These are phyloP conservation scores for Trypanosomatidae sp. DNA, from an alignment of 208 protist species.

Conservation along the genomic window DNA sequence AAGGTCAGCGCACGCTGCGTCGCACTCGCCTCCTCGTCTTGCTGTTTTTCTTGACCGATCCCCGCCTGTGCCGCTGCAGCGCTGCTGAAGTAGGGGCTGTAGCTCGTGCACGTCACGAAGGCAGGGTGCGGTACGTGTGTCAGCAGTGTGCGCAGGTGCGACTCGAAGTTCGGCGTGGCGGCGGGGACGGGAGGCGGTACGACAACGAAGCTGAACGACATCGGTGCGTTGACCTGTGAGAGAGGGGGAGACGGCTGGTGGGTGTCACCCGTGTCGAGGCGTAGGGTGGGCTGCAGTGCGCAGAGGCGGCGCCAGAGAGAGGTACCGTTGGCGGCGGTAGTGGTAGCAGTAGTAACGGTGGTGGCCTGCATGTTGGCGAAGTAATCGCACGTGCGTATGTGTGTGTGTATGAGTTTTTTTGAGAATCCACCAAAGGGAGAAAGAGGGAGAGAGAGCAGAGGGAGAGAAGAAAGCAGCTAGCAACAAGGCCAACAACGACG, in stretches of 20 bases:
- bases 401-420: neutral
- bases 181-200: slow-evolving; percentile 41
- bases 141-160: slow-evolving; percentile 29
- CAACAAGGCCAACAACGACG: too few relatives aligned
- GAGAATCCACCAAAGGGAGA: too few relatives aligned
- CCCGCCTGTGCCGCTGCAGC: neutral
- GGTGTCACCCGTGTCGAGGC: too few relatives aligned
- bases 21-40: neutral
- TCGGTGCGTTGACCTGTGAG: too few relatives aligned
- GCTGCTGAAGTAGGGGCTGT: slow-evolving; percentile 31
- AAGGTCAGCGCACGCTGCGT: slow-evolving; percentile 21
- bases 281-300: slow-evolving; percentile 23
- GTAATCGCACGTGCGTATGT: neutral
- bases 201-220: slow-evolving; percentile 41
- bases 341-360: neutral
- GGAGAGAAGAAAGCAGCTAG: too few relatives aligned
- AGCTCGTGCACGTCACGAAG: slow-evolving; percentile 41
- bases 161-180: slow-evolving; percentile 22
- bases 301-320: slow-evolving; percentile 19
- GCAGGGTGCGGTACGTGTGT: slow-evolving; percentile 22
- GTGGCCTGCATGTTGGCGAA: neutral
- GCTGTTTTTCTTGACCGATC: too few relatives aligned
- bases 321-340: neutral
- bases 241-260: too few relatives aligned
- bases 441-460: too few relatives aligned